Percentiles rank a stretch among this genome's conserved stretches.
phyloP scores from a whole-genome alignment of 148 eudicot species.

The Tetragonia tetragonoides region DNA sequence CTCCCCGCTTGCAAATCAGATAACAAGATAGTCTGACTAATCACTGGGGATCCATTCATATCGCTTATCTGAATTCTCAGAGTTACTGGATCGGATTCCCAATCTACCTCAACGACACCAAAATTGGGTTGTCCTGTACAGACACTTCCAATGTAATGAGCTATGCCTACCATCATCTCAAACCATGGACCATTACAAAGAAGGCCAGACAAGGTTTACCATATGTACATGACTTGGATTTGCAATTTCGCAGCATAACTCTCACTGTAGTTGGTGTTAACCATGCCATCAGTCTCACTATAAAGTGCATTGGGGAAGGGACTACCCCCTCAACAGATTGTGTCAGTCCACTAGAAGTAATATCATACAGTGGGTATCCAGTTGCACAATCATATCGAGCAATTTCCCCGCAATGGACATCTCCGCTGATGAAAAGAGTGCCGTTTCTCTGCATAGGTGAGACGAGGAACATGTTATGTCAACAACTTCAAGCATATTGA shows the following conservation, averaged over 20 bases:
- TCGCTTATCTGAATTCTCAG: conserved; percentile 57
- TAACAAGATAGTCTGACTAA: conserved; percentile 40
- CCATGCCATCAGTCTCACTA: conserved; percentile 57
- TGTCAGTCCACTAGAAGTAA: conserved; percentile 73
- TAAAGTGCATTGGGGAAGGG: conserved; percentile 38
- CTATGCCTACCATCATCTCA: neutral
- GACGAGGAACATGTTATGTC: neutral
- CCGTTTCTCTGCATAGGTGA: conserved; percentile 47
- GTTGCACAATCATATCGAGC: conserved; percentile 56
- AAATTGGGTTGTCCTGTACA: conserved; percentile 56
- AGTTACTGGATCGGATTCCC: conserved; percentile 48
- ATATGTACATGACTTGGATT: conserved; percentile 59
- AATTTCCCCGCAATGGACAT: conserved; percentile 77
- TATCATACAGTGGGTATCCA: conserved; percentile 64
- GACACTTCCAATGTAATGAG: neutral
- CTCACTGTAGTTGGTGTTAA: conserved; percentile 54
- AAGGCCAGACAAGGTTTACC: conserved; percentile 36
- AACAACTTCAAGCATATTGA: neutral
- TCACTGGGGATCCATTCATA: conserved; percentile 46
- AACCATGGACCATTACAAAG: neutral
- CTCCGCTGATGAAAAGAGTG: conserved; percentile 65
- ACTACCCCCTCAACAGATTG: conserved; percentile 63
- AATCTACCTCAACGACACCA: conserved; percentile 63
- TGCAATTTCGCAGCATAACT: conserved; percentile 48
- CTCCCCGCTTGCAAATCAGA: conserved; percentile 39